Conservation (phyloP, 495 filamentous ascomycete species). For the Penicillium fimorum region DNA sequence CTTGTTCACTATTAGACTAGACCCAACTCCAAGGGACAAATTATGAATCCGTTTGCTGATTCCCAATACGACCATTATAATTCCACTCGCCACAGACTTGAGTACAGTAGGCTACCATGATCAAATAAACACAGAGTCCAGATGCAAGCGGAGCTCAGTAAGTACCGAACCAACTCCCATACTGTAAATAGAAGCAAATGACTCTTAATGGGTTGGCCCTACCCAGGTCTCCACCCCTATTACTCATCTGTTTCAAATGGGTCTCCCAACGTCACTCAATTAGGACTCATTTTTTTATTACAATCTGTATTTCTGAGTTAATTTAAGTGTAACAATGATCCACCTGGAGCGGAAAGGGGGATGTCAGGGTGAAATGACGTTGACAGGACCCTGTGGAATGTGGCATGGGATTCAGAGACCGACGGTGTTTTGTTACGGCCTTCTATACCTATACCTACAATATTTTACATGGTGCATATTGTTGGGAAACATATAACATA, state of each 20-base stretch:
- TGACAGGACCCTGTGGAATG: slow-evolving; percentile 6
- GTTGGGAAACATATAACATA: neutral
- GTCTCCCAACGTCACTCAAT: slow-evolving; percentile 9
- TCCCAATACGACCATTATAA: slow-evolving; percentile 7
- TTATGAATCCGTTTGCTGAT: slow-evolving; percentile 15
- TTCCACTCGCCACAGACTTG: neutral
- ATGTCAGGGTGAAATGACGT: slow-evolving; percentile 7
- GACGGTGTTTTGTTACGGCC: neutral
- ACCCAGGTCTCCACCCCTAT: slow-evolving; percentile 5
- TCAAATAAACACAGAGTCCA: neutral
- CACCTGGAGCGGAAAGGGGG: neutral
- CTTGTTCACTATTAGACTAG: neutral
- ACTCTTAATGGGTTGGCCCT: neutral
- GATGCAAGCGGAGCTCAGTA: slow-evolving; percentile 9
- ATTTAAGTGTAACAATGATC: slow-evolving; percentile 5
- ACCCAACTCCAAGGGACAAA: slow-evolving; percentile 5
- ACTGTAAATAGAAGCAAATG: slow-evolving; percentile 12
- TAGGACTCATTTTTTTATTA: neutral
- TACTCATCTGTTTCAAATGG: slow-evolving; percentile 9
- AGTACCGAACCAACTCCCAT: neutral
- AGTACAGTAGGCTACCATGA: neutral
- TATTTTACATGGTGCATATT: too few relatives aligned
- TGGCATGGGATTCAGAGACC: slow-evolving; percentile 5
- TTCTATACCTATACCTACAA: neutral
- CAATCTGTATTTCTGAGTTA: neutral